phyloP scores from a whole-genome alignment of 164 flowering plant genomes.

The Magnolia changhungtana region DNA sequence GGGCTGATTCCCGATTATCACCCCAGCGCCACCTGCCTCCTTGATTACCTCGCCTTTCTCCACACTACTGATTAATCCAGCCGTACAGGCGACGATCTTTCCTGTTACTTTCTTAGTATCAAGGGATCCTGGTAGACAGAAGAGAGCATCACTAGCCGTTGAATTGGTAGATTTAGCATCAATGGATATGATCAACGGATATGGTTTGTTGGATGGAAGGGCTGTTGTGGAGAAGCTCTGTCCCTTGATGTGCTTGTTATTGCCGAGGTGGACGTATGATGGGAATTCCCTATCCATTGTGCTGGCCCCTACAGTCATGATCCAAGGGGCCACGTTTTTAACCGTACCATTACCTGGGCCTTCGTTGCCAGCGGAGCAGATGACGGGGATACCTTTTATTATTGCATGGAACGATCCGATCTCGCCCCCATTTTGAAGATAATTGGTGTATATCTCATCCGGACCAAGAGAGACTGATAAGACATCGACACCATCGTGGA shows the following conservation, averaged over 20 bases:
- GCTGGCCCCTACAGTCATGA: slow-evolving; percentile 7
- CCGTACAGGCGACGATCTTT: slow-evolving; percentile 37
- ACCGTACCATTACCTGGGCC: not conserved
- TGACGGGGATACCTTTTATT: not conserved
- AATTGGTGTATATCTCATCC: no score
- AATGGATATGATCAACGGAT: slow-evolving; percentile 27
- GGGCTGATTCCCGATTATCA: slow-evolving; percentile 35
- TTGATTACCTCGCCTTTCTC: slow-evolving; percentile 13
- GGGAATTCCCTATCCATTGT: slow-evolving; percentile 9
- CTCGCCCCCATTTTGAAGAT: no score
- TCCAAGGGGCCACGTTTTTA: slow-evolving; percentile 3
- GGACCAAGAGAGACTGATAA: slow-evolving; percentile 2
- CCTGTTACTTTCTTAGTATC: slow-evolving; percentile 48
- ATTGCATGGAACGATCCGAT: not conserved
- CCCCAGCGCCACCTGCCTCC: slow-evolving; percentile 39
- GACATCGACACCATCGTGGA: slow-evolving; percentile 9
- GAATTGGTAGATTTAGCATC: slow-evolving; percentile 33
- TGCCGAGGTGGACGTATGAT: not conserved
- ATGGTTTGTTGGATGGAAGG: slow-evolving; percentile 19
- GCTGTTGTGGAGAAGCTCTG: slow-evolving; percentile 54
- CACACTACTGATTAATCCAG: no score
- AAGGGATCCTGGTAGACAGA: not conserved
- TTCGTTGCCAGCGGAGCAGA: slow-evolving; percentile 1
- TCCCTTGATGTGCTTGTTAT: slow-evolving; percentile 39
- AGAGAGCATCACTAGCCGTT: slow-evolving; percentile 12